These are phyloP conservation scores for Cryomyces antarcticus DNA, from an alignment of 495 filamentous ascomycete genomes.

Conservation along the genomic window DNA sequence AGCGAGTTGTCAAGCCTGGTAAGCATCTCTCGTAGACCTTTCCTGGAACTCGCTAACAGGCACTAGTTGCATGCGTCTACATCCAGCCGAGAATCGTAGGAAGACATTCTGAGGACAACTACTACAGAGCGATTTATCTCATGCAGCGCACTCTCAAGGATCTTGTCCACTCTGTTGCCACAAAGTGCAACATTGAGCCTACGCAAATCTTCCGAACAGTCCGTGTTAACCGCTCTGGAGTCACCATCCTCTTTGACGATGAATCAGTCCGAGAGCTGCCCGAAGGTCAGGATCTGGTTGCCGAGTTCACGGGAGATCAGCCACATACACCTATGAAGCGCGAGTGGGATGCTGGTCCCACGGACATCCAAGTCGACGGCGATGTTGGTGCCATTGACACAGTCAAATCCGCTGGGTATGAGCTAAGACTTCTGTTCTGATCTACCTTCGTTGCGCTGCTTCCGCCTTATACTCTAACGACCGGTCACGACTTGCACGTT, in stretches of 20 bases:
- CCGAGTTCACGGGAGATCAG: slow-evolving; percentile 31
- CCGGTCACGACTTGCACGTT: not conserved
- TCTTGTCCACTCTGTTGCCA: slow-evolving; percentile 46
- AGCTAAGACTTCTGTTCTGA: slow-evolving; percentile 22
- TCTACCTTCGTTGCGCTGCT: no score
- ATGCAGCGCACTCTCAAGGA: slow-evolving; percentile 51
- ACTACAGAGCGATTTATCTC: slow-evolving; percentile 76
- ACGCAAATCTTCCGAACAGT: slow-evolving; percentile 45
- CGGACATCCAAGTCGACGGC: slow-evolving; percentile 21
- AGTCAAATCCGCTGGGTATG: slow-evolving; percentile 16
- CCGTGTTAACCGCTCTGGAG: slow-evolving; percentile 45
- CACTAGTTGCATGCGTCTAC: slow-evolving; percentile 70
- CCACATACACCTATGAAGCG: slow-evolving; percentile 13
- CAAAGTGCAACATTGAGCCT: slow-evolving; percentile 62
- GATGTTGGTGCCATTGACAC: slow-evolving; percentile 16
- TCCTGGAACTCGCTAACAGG: slow-evolving; percentile 9
- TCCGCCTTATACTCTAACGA: not conserved
- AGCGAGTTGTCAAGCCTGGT: slow-evolving; percentile 48
- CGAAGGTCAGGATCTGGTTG: slow-evolving; percentile 80
- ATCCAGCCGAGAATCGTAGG: slow-evolving; percentile 38
- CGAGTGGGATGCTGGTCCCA: slow-evolving; percentile 22
- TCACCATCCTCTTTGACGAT: slow-evolving; percentile 77
- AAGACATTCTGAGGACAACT: slow-evolving; percentile 33
- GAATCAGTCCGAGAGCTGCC: slow-evolving; percentile 69
- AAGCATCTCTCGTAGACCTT: slow-evolving; percentile 15